These are phyloP conservation scores for Diplocarpon rosae DNA, from an alignment of 2,329 filamentous ascomycete genomes.

Conservation along the genomic window DNA sequence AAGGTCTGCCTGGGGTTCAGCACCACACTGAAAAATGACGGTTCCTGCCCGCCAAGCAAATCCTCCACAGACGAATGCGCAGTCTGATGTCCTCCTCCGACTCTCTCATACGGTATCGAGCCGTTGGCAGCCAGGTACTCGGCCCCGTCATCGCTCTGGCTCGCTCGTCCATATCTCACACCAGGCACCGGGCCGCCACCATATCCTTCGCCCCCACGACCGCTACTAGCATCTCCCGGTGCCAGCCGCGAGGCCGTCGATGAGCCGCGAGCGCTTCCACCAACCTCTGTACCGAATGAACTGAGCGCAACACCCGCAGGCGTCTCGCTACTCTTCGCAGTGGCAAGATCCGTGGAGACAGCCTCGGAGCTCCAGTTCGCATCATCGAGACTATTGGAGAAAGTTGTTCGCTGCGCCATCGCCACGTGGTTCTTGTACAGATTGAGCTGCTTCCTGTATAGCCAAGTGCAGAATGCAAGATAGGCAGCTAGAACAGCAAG, in stretches of 20 bases:
- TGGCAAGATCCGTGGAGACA: background rate
- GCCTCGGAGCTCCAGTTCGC: slow-evolving; percentile 14
- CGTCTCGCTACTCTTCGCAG: slow-evolving; percentile 16
- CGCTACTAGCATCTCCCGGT: background rate
- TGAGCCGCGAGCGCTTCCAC: background rate
- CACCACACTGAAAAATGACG: slow-evolving; percentile 60
- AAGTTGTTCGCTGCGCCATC: slow-evolving; percentile 46
- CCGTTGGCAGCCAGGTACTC: slow-evolving; percentile 15
- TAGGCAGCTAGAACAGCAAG: slow-evolving; percentile 51
- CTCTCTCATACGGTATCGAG: slow-evolving; percentile 5
- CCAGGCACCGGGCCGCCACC: slow-evolving; percentile 19
- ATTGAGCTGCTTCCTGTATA: slow-evolving; percentile 59
- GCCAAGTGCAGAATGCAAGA: slow-evolving; percentile 60
- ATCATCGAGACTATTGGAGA: slow-evolving; percentile 30
- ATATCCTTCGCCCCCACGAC: slow-evolving; percentile 4
- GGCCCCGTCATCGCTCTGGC: slow-evolving; percentile 24
- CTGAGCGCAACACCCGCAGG: slow-evolving; percentile 17
- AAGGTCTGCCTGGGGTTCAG: slow-evolving; percentile 57
- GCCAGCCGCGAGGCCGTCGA: slow-evolving; percentile 1
- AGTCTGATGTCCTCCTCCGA: background rate
- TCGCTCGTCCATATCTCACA: slow-evolving; percentile 16
- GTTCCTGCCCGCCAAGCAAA: slow-evolving; percentile 50
- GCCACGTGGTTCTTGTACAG: slow-evolving; percentile 62
- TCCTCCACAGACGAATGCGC: slow-evolving; percentile 34
- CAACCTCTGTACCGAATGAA: slow-evolving; percentile 21